Base-by-base conservation (phyloP, 805 yeast genomes). In the Nakazawaea anatomiae region DNA sequence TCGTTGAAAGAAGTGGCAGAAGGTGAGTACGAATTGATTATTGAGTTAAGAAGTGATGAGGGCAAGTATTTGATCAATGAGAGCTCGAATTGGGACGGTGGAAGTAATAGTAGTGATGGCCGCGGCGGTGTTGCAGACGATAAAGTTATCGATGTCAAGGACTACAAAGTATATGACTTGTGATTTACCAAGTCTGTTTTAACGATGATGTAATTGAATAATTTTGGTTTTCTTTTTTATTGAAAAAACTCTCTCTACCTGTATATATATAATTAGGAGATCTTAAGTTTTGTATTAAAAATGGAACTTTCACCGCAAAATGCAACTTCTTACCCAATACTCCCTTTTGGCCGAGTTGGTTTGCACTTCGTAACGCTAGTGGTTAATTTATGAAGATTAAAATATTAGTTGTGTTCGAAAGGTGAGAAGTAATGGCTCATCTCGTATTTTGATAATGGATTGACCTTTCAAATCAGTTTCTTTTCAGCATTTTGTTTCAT, bases 401-500 rank as follows among this genome's bases (percentile, higher is more conserved):
- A 18, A 18, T 18, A 18, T 18, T 18, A 18, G 25, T 18, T 2
- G 25, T 18, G 25, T 18, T 18, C 25, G 25, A 18, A 18, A 18
- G 25, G 25, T 18, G 25, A 18, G 25, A 18, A 18, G 25, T 2
- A 18, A 18, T 18, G 25, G 25, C 25, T 18, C 25, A 18, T 18
- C 25, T 18, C 25, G 3, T 18, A 3, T 18, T 18, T 18, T 18
- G 25, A 18, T 18, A 18, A 18, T 18, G 25, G 25, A 18, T 2
- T 18, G 25, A 18, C 27, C 29, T 18, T 12, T 50, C 63, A 67
- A 54, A 69, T 70, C 7, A 68, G 71, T 50, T 62, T 69, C 52
- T 68, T 69, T 60, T 82, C 82, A 58, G 86, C 83, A 62, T 66
- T 78, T 60, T 60, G 64, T 60, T 72, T 80, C 81, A 78, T 77